Base-by-base conservation (phyloP, 2,329 filamentous ascomycete genomes). In the Fusarium proliferatum region DNA sequence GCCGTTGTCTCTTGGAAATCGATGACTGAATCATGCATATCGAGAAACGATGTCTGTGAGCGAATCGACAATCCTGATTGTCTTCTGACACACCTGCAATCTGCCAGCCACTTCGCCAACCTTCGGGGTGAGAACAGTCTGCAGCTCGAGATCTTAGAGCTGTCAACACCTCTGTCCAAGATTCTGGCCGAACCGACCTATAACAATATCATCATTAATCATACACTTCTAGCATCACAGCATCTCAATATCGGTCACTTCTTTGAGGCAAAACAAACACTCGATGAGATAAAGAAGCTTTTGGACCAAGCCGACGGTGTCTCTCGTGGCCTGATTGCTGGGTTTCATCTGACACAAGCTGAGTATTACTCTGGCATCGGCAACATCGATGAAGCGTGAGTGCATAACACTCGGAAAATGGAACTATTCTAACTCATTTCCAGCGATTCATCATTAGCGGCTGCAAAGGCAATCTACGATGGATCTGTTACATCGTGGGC, bases 331-430 rank as follows among this genome's bases (percentile, higher is more conserved):
- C 80, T 84, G 10, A 72, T 85, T 26, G 85, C 85, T 15, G 81
- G 82, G 21, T 92, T 92, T 80, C 88, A 95, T 72, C 83, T 97
- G 11, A 89, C 91, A 1, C 90, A 91, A 69, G 91, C 93, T 1
- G 94, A 97, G 79, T 94, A 95, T 79, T 86, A 92, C 34, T 84
- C 95, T 23, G 88, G 89, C 3, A 88, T 91, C 17, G 92, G 92
- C 15, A 90, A 91, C 56, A 83, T 89, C 21, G 87, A 91, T 15
- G 90, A 92, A 81, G 92, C 89, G 79, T 85, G 79, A 77, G 82
- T 82, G 45, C 42, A 41, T 23, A 46, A 30, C 7, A 6, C 19
- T 7, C 23, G 12, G 4, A 42, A 21, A 28, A 17, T 17, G 6
- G 21, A 45, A 48, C 69, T 30, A 70, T 34, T 23, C 74, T 76